A percentile compares a stretch with the other conserved stretches of the same genome.
phyloP scores from a whole-genome alignment of 2,329 filamentous ascomycete species.

The Colletotrichum godetiae region DNA sequence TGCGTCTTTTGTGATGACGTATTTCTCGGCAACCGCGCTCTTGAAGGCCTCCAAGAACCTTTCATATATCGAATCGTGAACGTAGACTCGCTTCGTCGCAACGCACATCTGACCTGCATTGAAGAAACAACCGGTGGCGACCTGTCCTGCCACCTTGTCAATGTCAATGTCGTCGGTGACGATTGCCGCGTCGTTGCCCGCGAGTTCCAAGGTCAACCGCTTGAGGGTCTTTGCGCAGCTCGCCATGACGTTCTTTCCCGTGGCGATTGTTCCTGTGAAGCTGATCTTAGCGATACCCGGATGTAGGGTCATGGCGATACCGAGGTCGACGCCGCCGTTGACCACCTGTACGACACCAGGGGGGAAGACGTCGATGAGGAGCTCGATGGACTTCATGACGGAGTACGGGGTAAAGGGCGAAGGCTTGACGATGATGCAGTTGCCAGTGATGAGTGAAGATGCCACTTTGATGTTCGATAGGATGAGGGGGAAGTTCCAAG shows the following conservation, averaged over 20 bases:
- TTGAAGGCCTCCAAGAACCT: slow-evolving; percentile 58
- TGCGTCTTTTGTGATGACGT: not conserved
- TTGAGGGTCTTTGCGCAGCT: slow-evolving; percentile 63
- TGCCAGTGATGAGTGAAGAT: slow-evolving; percentile 61
- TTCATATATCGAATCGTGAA: slow-evolving; percentile 70
- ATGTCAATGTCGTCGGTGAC: slow-evolving; percentile 65
- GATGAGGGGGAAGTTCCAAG: slow-evolving; percentile 69
- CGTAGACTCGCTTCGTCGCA: slow-evolving; percentile 68
- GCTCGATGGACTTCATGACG: slow-evolving; percentile 62
- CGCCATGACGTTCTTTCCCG: slow-evolving; percentile 61
- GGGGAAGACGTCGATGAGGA: slow-evolving; percentile 60
- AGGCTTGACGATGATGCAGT: slow-evolving; percentile 60
- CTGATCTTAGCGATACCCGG: slow-evolving; percentile 66
- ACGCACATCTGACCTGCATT: slow-evolving; percentile 68
- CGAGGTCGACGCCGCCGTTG: slow-evolving; percentile 65
- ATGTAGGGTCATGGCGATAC: slow-evolving; percentile 65
- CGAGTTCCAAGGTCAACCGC: slow-evolving; percentile 63
- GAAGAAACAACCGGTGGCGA: slow-evolving; percentile 62
- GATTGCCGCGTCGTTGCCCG: slow-evolving; percentile 67
- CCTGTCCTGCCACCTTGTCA: slow-evolving; percentile 49
- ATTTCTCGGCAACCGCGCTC: not conserved
- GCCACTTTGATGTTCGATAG: slow-evolving; percentile 62
- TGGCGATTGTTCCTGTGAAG: slow-evolving; percentile 67
- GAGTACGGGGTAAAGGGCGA: slow-evolving; percentile 67
- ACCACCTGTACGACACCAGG: slow-evolving; percentile 67